phyloP scores from a whole-genome alignment of 2,329 filamentous ascomycete genomes.

The Arthroderma uncinatum region DNA sequence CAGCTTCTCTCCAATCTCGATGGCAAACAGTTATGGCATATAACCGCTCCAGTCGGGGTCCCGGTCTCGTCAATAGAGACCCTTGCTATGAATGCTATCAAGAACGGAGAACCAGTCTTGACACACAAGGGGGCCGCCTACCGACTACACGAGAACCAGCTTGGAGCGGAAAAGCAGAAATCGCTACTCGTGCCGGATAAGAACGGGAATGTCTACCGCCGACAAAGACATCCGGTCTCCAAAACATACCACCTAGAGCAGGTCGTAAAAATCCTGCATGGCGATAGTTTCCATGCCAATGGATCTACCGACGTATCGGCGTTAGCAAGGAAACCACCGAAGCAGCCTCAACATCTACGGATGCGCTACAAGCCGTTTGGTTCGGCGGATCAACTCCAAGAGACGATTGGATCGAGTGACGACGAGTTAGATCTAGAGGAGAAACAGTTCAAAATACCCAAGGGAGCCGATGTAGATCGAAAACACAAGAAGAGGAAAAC shows the following conservation, averaged over 20 bases:
- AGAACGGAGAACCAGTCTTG: constrained; percentile 33
- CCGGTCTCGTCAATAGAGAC: constrained; percentile 36
- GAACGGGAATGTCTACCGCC: constrained; percentile 26
- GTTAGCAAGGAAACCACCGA: constrained; percentile 19
- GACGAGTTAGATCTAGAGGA: constrained; percentile 29
- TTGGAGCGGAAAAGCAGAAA: constrained; percentile 24
- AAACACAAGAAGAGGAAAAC: constrained; percentile 32
- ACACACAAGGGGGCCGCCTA: constrained; percentile 34
- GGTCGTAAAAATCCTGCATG: constrained; percentile 9
- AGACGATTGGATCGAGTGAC: constrained; percentile 29
- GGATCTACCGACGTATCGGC: not conserved
- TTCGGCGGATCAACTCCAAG: constrained; percentile 22
- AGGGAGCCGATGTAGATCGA: constrained; percentile 18
- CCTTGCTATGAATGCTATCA: constrained; percentile 32
- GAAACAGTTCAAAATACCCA: constrained; percentile 24
- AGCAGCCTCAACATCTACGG: constrained; percentile 35
- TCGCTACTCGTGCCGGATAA: constrained; percentile 29
- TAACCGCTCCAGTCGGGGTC: constrained; percentile 36
- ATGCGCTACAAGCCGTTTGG: constrained; percentile 38
- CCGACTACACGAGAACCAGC: constrained; percentile 28
- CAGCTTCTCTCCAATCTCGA: constrained; percentile 30
- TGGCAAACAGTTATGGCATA: constrained; percentile 40
- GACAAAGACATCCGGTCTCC: constrained; percentile 14
- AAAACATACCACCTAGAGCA: constrained; percentile 19
- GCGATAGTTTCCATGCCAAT: not conserved